Base-by-base conservation (phyloP, 805 yeast genomes). In the Saccharomycopsis babjevae region DNA sequence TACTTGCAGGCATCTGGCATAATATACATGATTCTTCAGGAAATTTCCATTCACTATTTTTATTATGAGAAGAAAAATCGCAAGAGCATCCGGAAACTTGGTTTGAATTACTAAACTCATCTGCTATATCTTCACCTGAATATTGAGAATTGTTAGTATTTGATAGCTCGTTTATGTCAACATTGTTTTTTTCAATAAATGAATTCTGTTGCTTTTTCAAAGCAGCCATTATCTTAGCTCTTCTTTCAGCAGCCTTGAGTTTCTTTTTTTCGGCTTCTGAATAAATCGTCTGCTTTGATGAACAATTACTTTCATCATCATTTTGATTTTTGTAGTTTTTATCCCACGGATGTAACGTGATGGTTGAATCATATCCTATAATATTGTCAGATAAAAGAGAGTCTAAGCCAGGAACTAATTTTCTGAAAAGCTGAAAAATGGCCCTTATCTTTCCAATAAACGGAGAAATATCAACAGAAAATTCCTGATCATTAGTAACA, bases 21-120 rank as follows among this genome's bases (percentile, higher is more conserved):
- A 90, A 73, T 43, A 90, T 84, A 70, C 97, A 90, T 64, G 83
- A 87, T 36, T 83, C 83, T 36, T 82, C 83, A 0, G 96, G 94
- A 66, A 81, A 89, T 40, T 74, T 75, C 93, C 92, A 87, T 0
- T 78, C 42, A 10, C 22, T 25, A 5, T 46, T 22, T 7, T 22
- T 11, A 46, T 22, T 75, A 2, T 46, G 43, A 22, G 32, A 46
- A 46, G 52, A 7, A 46, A 22, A 18, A 13, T 15, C 28, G 32
- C 52, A 46, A 1, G 52, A 11, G 52, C 52, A 46, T 13, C 28
- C n/a, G 5, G 32, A 25, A 22, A 3, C 22, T 8, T 46, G 52
- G 8, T 22, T 20, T 22, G 16, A 15, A 46, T 13, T 7, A 46
- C 6, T 2, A 46, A 8, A 25, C 5, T 46, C 52, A 22, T 22